A percentile compares a stretch with the other conserved stretches of the same genome.
These are phyloP conservation scores for Stropharia rugosoannulata DNA, from an alignment of 768 basidiomycete species.

Conservation along the genomic window DNA sequence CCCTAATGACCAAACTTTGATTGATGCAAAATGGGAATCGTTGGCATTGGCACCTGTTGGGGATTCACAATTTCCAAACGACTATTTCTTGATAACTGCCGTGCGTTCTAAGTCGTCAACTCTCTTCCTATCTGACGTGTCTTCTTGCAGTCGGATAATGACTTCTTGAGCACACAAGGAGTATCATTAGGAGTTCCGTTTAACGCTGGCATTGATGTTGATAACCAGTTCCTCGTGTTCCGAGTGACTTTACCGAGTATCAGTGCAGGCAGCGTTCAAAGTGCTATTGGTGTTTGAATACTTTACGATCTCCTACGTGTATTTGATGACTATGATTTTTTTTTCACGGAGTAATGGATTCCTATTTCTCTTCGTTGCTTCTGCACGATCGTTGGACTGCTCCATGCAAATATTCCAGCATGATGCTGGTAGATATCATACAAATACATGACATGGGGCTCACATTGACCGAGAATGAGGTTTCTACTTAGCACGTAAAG, in stretches of 20 bases:
- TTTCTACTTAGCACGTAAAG: background rate
- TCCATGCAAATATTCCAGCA: too few species aligned
- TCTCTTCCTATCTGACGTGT: background rate
- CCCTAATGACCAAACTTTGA: constrained; percentile 48
- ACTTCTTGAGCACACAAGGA: constrained; percentile 55
- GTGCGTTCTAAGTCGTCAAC: constrained; percentile 30
- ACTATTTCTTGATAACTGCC: constrained; percentile 66
- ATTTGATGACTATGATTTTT: background rate
- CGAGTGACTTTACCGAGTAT: constrained; percentile 51
- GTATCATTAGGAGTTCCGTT: constrained; percentile 45
- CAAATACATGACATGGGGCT: too few species aligned
- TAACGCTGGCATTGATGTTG: constrained; percentile 50
- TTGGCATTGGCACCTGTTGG: constrained; percentile 54
- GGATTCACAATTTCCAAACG: constrained; percentile 52
- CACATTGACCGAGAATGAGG: background rate
- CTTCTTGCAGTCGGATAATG: constrained; percentile 51
- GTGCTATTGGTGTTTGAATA: constrained; percentile 12
- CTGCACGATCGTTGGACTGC: too few species aligned
- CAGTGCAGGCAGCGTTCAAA: constrained; percentile 13
- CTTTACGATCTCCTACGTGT: background rate
- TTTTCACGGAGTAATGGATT: background rate
- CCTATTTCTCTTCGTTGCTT: too few species aligned
- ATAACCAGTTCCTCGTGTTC: constrained; percentile 61
- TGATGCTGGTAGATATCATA: too few species aligned
- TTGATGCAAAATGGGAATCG: constrained; percentile 68